phyloP scores from a whole-genome alignment of 2,329 filamentous ascomycete genomes.

The Fusarium sp. region DNA sequence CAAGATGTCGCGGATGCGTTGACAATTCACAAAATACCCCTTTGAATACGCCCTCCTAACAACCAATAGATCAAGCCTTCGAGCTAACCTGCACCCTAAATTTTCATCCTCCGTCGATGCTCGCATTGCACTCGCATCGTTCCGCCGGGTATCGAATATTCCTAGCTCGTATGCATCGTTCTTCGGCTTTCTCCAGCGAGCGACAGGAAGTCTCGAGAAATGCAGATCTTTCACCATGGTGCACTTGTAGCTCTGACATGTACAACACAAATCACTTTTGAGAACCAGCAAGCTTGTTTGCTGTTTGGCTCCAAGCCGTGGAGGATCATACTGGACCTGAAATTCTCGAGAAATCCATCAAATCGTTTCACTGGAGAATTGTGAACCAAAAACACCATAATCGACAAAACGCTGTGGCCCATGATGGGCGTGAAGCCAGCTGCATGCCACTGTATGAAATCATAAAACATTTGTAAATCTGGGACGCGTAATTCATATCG shows the following conservation, averaged over 20 bases:
- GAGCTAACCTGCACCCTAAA: slow-evolving; percentile 22
- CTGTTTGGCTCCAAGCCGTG: slow-evolving; percentile 25
- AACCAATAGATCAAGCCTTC: slow-evolving; percentile 36
- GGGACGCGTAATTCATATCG: slow-evolving; percentile 39
- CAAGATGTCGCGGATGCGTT: slow-evolving; percentile 35
- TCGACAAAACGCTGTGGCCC: slow-evolving; percentile 37
- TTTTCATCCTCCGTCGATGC: slow-evolving; percentile 15
- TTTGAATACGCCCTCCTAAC: slow-evolving; percentile 31
- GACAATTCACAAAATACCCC: slow-evolving; percentile 27
- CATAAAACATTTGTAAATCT: slow-evolving; percentile 40
- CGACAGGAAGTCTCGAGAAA: slow-evolving; percentile 4
- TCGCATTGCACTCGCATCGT: slow-evolving; percentile 22
- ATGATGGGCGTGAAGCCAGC: slow-evolving; percentile 32
- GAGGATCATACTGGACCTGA: slow-evolving; percentile 16
- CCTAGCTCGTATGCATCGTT: slow-evolving; percentile 27
- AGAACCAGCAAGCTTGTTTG: slow-evolving; percentile 11
- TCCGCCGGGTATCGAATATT: slow-evolving; percentile 34
- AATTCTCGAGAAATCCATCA: slow-evolving; percentile 36
- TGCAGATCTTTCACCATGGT: slow-evolving; percentile 10
- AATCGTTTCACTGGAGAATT: slow-evolving; percentile 23
- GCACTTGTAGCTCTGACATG: slow-evolving; percentile 13
- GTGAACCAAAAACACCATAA: slow-evolving; percentile 30
- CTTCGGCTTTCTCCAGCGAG: neutral
- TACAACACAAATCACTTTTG: slow-evolving; percentile 19
- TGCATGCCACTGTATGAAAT: slow-evolving; percentile 28